phyloP scores from a whole-genome alignment of 305 asterid species.

The Rubia peregrina region DNA sequence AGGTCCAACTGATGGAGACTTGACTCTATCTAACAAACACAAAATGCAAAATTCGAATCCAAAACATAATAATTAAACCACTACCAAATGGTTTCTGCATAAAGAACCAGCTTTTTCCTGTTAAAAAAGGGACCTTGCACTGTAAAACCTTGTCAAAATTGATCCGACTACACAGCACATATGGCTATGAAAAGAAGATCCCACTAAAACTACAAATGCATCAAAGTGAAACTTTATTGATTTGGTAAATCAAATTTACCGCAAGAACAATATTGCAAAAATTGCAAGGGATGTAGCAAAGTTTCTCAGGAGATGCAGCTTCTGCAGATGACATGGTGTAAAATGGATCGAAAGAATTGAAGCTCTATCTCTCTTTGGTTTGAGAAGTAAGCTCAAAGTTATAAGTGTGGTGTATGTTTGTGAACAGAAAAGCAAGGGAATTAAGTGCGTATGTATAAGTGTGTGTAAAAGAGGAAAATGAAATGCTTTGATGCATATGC shows the following conservation, averaged over 20 bases:
- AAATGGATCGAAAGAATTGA: no score
- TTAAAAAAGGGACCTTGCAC: constrained; percentile 10
- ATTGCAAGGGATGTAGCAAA: constrained; percentile 87
- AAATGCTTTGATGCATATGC: not conserved
- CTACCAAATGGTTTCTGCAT: constrained; percentile 32
- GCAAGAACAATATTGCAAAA: constrained; percentile 84
- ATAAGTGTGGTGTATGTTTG: constrained; percentile 18
- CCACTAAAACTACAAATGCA: constrained; percentile 11
- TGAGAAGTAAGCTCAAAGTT: no score
- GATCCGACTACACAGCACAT: constrained; percentile 13
- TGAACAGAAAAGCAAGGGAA: constrained; percentile 26
- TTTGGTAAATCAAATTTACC: constrained; percentile 30
- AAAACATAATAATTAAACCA: constrained; percentile 20
- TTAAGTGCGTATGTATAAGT: constrained; percentile 16
- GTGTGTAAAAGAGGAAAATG: constrained; percentile 15
- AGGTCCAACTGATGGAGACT: constrained; percentile 57
- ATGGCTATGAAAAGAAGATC: constrained; percentile 29
- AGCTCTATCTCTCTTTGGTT: no score
- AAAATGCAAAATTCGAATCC: constrained; percentile 23
- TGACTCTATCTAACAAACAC: constrained; percentile 30
- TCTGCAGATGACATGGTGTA: constrained; percentile 16
- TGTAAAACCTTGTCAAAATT: constrained; percentile 2
- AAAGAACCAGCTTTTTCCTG: constrained; percentile 49
- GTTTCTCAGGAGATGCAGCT: constrained; percentile 43
- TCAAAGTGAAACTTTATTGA: constrained; percentile 8